phyloP scores from a whole-genome alignment of 768 basidiomycete species.

The Russula vinacea region DNA sequence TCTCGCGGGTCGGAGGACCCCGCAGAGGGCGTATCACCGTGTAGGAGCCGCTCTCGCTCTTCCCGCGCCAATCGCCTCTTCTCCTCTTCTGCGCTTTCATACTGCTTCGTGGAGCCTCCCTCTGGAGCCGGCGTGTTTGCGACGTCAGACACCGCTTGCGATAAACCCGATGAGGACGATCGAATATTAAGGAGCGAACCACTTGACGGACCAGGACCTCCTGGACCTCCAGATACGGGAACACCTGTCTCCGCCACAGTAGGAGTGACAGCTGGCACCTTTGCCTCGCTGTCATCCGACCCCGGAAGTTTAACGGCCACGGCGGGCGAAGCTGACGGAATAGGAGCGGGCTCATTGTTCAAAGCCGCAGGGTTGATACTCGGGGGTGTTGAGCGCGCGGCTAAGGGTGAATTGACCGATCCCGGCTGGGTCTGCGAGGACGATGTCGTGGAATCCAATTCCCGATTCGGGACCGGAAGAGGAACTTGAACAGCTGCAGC shows the following conservation, averaged over 20 bases:
- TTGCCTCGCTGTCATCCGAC: slow-evolving; percentile 33
- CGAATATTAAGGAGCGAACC: slow-evolving; percentile 57
- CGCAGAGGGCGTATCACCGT: slow-evolving; percentile 27
- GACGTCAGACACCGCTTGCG: slow-evolving; percentile 11
- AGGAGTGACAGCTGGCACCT: slow-evolving; percentile 43
- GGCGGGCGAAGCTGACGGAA: slow-evolving; percentile 28
- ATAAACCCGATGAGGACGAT: slow-evolving; percentile 7
- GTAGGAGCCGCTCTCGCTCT: slow-evolving; percentile 49
- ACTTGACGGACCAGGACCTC: slow-evolving; percentile 62
- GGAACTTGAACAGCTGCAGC: slow-evolving; percentile 3
- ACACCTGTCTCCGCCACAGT: slow-evolving; percentile 76
- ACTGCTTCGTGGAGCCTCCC: slow-evolving; percentile 31
- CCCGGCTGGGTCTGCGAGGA: slow-evolving; percentile 24
- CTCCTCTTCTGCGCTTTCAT: slow-evolving; percentile 60
- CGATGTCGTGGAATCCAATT: slow-evolving; percentile 2
- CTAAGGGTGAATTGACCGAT: slow-evolving; percentile 35
- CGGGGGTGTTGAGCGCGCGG: slow-evolving; percentile 33
- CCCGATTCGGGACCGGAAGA: too few species aligned
- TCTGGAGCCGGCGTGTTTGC: slow-evolving; percentile 27
- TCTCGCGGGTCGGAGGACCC: slow-evolving; percentile 20
- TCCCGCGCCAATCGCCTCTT: slow-evolving; percentile 57
- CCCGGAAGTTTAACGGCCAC: slow-evolving; percentile 35
- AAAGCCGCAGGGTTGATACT: slow-evolving; percentile 34
- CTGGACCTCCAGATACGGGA: slow-evolving; percentile 58
- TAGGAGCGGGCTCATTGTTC: slow-evolving; percentile 35